Base-by-base conservation (phyloP, 192 early-diverging fungal genomes). In the Entophlyctis luteolus region DNA sequence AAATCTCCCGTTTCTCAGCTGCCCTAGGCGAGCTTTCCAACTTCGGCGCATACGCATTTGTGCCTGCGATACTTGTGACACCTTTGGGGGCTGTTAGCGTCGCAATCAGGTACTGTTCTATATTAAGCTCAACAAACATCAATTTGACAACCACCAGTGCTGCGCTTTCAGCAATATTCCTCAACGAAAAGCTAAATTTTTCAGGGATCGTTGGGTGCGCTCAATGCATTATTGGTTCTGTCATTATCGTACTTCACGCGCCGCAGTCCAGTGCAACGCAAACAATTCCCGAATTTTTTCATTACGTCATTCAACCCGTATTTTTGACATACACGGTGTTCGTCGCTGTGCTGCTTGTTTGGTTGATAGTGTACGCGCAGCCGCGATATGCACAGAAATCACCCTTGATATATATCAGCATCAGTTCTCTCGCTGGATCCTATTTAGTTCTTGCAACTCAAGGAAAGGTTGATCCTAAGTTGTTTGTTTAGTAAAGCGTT, bases 21-120 rank as follows among this genome's bases (percentile, higher is more conserved):
- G 90, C 85, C 3, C 70, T 93, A 27, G 94, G 94, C 60, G 94
- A 96, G 81, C 79, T 93, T 62, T 85, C 89, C 65, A 97, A 97
- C 80, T 95, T 95, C 82, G 88, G 91, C 2, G 94, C 94, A 0
- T 96, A 96, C 70, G 92, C 92, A 37, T 96, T 96, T 83, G 89
- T 90, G 33, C 94, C 94, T 10, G 92, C 94, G n/a, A 92, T 94
- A 71, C 80, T 96, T 33, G 91, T 96, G 4, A 93, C 94, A 39
- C 94, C 94, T 5, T 80, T 96, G 50, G 91, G 91, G 33, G 90
- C 93, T 38, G 76, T 94, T 20, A 88, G 86, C 66, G 93, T 94
- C 45, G 89, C 94, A 55, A 89, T 92, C 48, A 92, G 91, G 88
- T 90, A 48, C 29, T 12, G 34, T 27, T 33, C 6, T 14, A 14